Evolutionary conservation across 176 grass and related monocot species (phyloP).

Genomic region (Raddia guianensis): DNA sequence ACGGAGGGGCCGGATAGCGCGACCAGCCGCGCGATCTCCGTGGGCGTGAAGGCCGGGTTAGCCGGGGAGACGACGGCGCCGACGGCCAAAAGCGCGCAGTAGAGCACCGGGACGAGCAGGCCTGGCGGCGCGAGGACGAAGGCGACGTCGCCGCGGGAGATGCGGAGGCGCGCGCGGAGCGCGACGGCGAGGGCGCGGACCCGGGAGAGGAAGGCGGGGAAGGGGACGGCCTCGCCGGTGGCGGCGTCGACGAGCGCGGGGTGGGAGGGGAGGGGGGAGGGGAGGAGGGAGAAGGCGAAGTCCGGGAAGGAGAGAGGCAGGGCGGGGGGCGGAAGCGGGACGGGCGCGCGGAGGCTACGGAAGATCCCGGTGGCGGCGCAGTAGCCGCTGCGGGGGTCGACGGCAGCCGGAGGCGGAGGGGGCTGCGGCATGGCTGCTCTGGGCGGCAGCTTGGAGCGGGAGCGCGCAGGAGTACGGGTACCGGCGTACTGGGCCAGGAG

Average conservation of each 20-base stretch:
- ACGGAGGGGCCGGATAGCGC: conserved; percentile 48
- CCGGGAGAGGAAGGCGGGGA: conserved; percentile 31
- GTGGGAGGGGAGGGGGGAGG: conserved; percentile 43
- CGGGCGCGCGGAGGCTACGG: conserved; percentile 49
- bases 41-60: conserved; percentile 51
- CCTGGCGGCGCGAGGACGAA: conserved; percentile 49
- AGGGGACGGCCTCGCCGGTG: conserved; percentile 35
- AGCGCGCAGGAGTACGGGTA: too few species aligned
- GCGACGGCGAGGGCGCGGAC: conserved; percentile 41
- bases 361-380: conserved; percentile 49
- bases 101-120: conserved; percentile 51
- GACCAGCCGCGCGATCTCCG: conserved; percentile 38
- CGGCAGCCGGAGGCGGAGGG: not conserved
- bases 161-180: not conserved
- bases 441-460: not conserved
- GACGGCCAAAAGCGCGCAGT: conserved; percentile 54
- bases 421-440: conserved; percentile 8
- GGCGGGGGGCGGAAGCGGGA: conserved; percentile 27
- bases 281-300: conserved; percentile 50
- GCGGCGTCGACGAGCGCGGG: conserved; percentile 45
- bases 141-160: conserved; percentile 52
- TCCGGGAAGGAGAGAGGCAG: conserved; percentile 40
- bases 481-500: too few species aligned
- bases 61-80: conserved; percentile 53
- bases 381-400: conserved; percentile 63